Evolutionary conservation across 345 rosid species (phyloP), one percentile per base, ranked within the genome.

Genomic region (Tarenaya hassleriana): DNA sequence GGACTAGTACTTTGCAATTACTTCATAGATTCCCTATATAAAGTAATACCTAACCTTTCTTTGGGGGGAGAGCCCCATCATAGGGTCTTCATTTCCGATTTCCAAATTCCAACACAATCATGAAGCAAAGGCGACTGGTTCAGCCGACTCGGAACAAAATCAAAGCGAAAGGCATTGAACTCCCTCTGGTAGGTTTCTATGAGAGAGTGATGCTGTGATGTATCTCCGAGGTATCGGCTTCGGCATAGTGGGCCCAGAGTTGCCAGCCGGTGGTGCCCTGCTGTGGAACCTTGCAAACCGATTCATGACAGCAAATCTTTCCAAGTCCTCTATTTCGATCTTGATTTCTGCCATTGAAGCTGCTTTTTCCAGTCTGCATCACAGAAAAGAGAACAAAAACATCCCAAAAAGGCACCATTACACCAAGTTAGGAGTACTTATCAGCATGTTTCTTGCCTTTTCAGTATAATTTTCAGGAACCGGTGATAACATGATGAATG

Each of bases 241-340:
- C 16, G 60, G 47, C n/a, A 37, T 37, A 7, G 54, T 31, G 47
- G 72, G 14, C 57, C 68, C 80, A 12, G 77, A 41, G 24, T 45
- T 18, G 53, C 61, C 80, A 37, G 64, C 69, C n/a, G n/a, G n/a
- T 50, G 63, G 84, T 17, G 61, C 79, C 55, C 81, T 77, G 55
- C 69, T 71, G 66, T 88, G 96, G 62, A 82, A 88, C 78, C 69
- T 81, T n/a, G 96, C 94, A 61, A 88, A 88, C 7, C 96, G 87
- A 67, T 88, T 88, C 58, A 84, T 81, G 62, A 84, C 79, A 19
- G 84, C 68, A 71, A 70, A 77, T 60, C 72, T 78, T 66, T 84
- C 96, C 69, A 83, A 37, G 42, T 88, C 96, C 60, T 78, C 83
- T 34, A 71, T 76, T 74, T 88, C 96, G 60, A 78, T 61, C 67